Evolutionary conservation across 2,329 filamentous ascomycete genomes (phyloP).

Genomic region (Curvularia sp.): DNA sequence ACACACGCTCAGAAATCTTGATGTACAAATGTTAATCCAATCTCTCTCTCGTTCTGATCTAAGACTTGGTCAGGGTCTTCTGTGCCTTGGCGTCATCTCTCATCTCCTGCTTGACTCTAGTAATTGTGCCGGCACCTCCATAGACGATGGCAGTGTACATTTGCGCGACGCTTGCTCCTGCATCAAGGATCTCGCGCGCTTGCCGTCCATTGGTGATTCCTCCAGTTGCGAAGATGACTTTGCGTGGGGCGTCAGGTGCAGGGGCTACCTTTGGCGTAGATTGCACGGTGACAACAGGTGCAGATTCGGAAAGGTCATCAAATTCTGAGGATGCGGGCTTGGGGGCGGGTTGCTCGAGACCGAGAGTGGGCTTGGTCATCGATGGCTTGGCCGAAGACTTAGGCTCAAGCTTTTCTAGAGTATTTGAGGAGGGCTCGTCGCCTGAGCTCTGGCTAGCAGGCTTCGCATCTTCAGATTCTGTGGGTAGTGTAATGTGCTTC

Average conservation of each 20-base stretch:
- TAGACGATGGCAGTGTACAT: constrained; percentile 82
- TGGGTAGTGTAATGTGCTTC: constrained; percentile 25
- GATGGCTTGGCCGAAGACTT: constrained; percentile 12
- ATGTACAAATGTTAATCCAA: background rate
- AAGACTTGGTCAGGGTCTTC: constrained; percentile 27
- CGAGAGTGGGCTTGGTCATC: constrained; percentile 27
- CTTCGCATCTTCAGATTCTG: constrained; percentile 14
- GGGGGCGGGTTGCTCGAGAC: constrained; percentile 29
- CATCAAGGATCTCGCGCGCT: constrained; percentile 80
- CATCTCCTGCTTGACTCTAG: constrained; percentile 59
- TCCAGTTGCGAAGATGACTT: constrained; percentile 91
- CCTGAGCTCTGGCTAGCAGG: constrained; percentile 19
- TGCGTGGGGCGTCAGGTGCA: constrained; percentile 54
- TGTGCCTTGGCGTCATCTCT: constrained; percentile 48
- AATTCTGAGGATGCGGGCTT: constrained; percentile 32
- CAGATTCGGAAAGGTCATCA: constrained; percentile 41
- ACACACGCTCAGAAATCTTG: background rate
- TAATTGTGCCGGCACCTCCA: constrained; percentile 67
- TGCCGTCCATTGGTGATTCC: constrained; percentile 90
- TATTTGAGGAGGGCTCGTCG: constrained; percentile 23
- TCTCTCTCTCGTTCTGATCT: background rate
- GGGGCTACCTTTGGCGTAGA: constrained; percentile 30
- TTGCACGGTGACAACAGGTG: constrained; percentile 33
- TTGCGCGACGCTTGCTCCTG: constrained; percentile 89
- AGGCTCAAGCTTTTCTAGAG: constrained; percentile 25